A percentile compares a stretch with the other conserved stretches of the same genome.
phyloP scores from a whole-genome alignment of 148 eudicot species.

The Heliosperma pusillum region DNA sequence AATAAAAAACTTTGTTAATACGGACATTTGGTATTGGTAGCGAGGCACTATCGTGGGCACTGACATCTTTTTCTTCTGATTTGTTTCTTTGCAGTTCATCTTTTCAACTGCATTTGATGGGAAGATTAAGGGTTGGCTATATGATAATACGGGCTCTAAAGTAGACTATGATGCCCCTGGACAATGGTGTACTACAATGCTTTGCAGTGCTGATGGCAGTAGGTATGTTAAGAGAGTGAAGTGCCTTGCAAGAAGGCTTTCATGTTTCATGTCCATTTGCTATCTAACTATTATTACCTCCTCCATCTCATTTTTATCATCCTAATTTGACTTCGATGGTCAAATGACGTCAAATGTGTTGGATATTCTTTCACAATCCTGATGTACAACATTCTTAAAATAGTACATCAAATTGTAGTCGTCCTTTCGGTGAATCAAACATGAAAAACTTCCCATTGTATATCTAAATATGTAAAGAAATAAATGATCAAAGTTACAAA shows the following conservation, averaged over 20 bases:
- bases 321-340: too few relatives aligned
- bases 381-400: too few relatives aligned
- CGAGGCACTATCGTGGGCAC: not conserved
- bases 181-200: conserved; percentile 84
- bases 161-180: conserved; percentile 98
- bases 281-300: too few relatives aligned
- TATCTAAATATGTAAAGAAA: too few relatives aligned
- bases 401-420: too few relatives aligned
- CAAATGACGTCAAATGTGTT: too few relatives aligned
- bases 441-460: too few relatives aligned
- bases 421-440: too few relatives aligned
- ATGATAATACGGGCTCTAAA: conserved; percentile 83
- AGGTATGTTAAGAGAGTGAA: conserved; percentile 40
- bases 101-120: conserved; percentile 94
- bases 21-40: not conserved
- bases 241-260: not conserved
- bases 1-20: not conserved
- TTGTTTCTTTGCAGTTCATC: conserved; percentile 54
- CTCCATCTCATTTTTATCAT: too few relatives aligned
- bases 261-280: not conserved
- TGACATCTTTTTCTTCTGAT: conserved; percentile 22
- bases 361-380: too few relatives aligned
- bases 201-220: conserved; percentile 88
- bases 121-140: conserved; percentile 94
- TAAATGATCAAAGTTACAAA: too few relatives aligned